phyloP scores from a whole-genome alignment of 306 rosid genomes.

The Sechiopsis laciniata region DNA sequence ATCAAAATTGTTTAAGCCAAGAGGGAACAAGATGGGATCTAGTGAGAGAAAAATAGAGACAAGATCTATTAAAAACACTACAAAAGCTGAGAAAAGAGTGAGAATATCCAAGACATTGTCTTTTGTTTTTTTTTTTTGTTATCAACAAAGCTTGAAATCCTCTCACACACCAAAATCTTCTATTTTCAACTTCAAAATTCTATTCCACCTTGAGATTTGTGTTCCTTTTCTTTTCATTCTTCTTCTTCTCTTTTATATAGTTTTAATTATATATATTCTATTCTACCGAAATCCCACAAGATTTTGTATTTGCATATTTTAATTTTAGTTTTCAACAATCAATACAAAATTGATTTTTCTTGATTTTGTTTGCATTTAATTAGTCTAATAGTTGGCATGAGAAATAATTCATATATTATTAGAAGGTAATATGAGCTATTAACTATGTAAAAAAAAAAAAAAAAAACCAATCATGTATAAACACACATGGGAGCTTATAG shows the following conservation, averaged over 20 bases:
- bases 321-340: background rate
- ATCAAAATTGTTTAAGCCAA: background rate
- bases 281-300: background rate
- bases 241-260: too few relatives aligned
- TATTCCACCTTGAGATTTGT: background rate
- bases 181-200: background rate
- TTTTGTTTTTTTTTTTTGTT: background rate
- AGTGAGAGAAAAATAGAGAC: background rate
- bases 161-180: background rate
- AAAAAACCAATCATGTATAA: too few relatives aligned
- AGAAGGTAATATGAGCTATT: too few relatives aligned
- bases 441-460: too few relatives aligned
- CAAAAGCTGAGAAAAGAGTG: constrained; percentile 11
- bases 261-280: background rate
- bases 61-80: constrained; percentile 10
- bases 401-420: too few relatives aligned
- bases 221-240: too few relatives aligned
- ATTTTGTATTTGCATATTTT: background rate
- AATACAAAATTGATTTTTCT: background rate
- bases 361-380: background rate
- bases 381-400: background rate
- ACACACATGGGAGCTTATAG: too few relatives aligned
- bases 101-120: background rate
- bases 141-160: constrained; percentile 7
- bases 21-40: constrained; percentile 16